Conservation (phyloP, 768 basidiomycete genomes). For the Cyclocybe aegerita region DNA sequence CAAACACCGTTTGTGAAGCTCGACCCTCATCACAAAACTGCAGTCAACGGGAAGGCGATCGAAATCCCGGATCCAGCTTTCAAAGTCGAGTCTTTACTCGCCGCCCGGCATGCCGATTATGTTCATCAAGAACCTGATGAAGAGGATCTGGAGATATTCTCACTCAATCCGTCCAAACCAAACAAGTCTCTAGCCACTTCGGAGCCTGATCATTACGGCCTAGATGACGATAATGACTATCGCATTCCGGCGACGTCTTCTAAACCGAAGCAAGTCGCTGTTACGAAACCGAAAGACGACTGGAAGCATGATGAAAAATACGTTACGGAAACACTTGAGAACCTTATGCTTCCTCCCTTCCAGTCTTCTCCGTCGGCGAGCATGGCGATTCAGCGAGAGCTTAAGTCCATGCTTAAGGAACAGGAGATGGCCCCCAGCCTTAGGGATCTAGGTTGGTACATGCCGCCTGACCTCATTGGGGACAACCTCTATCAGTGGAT, state of each 20-base stretch:
- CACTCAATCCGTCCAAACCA: constrained; percentile 20
- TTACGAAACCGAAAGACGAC: constrained; percentile 35
- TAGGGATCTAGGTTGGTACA: constrained; percentile 68
- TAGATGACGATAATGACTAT: constrained; percentile 32
- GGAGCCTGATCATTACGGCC: constrained; percentile 19
- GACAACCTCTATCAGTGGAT: constrained; percentile 76
- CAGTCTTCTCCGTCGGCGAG: constrained; percentile 55
- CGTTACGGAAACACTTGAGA: constrained; percentile 40
- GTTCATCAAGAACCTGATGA: constrained; percentile 46
- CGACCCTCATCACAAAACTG: constrained; percentile 47
- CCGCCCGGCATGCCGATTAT: constrained; percentile 36
- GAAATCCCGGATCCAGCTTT: constrained; percentile 58
- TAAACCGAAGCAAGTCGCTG: constrained; percentile 15
- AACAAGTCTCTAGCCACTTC: constrained; percentile 7
- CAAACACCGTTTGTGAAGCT: constrained; percentile 42
- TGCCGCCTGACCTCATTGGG: constrained; percentile 62
- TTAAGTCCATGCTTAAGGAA: constrained; percentile 59
- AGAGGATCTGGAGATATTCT: constrained; percentile 49
- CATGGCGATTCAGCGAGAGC: constrained; percentile 59
- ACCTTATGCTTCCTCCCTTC: constrained; percentile 59
- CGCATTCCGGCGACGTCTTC: constrained; percentile 14
- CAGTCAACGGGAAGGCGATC: constrained; percentile 35
- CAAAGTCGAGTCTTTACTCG: constrained; percentile 50
- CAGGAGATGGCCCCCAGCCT: constrained; percentile 47
- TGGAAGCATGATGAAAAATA: constrained; percentile 57